Conservation (phyloP, 2,329 filamentous ascomycete genomes). For the Hysterium pulicare region DNA sequence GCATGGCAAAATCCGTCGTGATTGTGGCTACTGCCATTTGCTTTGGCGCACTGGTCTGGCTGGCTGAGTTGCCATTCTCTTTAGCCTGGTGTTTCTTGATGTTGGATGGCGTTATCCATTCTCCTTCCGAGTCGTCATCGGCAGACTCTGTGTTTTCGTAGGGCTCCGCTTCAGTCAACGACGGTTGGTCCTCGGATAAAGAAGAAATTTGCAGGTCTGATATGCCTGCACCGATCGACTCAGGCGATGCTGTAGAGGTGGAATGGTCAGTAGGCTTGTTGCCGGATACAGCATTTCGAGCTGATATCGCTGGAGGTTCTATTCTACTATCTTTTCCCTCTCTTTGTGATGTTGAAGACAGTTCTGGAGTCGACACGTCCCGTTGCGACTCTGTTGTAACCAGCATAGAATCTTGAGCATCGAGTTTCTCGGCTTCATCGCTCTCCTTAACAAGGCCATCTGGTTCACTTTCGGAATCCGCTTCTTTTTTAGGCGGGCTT, state of each 20-base stretch:
- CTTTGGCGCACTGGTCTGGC: conserved; percentile 50
- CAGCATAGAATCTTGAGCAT: too few species aligned
- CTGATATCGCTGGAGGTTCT: too few species aligned
- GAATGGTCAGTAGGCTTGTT: too few species aligned
- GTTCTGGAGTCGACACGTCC: neutral
- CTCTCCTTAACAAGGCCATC: conserved; percentile 4
- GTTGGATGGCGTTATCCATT: conserved; percentile 94
- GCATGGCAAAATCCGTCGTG: conserved; percentile 96
- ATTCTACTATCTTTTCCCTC: too few species aligned
- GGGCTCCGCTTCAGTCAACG: neutral
- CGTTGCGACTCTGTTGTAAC: too few species aligned
- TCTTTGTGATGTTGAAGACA: conserved; percentile 2
- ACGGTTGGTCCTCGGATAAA: too few species aligned
- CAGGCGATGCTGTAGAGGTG: too few species aligned
- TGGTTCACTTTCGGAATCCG: conserved; percentile 10
- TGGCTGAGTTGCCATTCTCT: conserved; percentile 49
- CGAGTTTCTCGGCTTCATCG: conserved; percentile 5
- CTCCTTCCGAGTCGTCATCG: conserved; percentile 55
- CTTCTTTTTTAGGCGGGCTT: conserved; percentile 58
- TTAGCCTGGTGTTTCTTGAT: conserved; percentile 77
- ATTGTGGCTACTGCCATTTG: conserved; percentile 85
- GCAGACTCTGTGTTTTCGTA: conserved; percentile 9
- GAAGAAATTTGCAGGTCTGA: too few species aligned
- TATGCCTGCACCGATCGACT: too few species aligned
- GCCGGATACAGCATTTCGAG: too few species aligned